A percentile compares a stretch with the other conserved stretches of the same genome.
Evolutionary conservation across 2,329 filamentous ascomycete species (phyloP).

Genomic region (Venturiaceae sp.): DNA sequence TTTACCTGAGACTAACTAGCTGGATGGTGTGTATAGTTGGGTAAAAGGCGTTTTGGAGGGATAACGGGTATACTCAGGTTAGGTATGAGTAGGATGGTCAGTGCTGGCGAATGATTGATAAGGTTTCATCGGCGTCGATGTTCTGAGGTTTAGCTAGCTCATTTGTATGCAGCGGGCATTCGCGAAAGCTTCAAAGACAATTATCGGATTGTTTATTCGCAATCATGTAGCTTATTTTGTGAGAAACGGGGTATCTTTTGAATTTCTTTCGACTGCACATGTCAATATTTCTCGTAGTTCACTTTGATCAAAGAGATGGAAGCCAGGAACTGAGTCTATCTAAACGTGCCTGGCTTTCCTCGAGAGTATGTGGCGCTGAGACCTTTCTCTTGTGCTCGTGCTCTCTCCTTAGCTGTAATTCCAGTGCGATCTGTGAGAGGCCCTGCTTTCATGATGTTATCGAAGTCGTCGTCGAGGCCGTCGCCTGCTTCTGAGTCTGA

Average conservation of each 20-base stretch:
- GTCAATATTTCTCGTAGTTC: no score
- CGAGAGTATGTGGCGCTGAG: neutral
- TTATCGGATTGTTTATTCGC: no score
- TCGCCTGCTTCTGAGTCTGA: slow-evolving; percentile 61
- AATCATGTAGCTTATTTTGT: no score
- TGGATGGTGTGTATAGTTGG: neutral
- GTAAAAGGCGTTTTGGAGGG: neutral
- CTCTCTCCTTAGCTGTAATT: slow-evolving; percentile 47
- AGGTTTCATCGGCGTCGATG: no score
- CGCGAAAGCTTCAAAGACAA: no score
- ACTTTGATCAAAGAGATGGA: no score
- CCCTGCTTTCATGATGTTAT: slow-evolving; percentile 85
- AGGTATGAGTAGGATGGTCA: neutral
- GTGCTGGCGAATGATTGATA: no score
- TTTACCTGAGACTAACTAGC: slow-evolving; percentile 2
- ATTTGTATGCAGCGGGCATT: no score
- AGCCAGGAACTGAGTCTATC: no score
- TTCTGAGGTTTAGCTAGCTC: no score
- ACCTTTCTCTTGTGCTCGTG: slow-evolving; percentile 1
- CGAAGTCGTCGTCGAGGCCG: slow-evolving; percentile 70
- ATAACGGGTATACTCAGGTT: neutral
- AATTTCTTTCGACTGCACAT: no score
- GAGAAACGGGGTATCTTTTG: no score
- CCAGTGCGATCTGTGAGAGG: slow-evolving; percentile 82
- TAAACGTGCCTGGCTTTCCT: neutral